phyloP scores from a whole-genome alignment of 768 basidiomycete genomes.

The Candolleomyces efflorescens region DNA sequence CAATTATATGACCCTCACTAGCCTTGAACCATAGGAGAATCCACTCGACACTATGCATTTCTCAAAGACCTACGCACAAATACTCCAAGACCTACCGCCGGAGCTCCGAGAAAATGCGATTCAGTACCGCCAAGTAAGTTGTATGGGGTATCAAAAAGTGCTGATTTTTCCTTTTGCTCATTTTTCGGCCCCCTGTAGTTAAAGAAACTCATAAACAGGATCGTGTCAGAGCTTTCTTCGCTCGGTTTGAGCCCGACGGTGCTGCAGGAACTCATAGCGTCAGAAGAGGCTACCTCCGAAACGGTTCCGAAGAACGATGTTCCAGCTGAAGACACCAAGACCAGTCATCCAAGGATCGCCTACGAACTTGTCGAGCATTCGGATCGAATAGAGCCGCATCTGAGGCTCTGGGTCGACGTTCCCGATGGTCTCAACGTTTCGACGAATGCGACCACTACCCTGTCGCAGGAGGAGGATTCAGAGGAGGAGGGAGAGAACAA shows the following conservation, averaged over 20 bases:
- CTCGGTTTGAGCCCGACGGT: constrained; percentile 56
- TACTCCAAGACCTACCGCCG: constrained; percentile 64
- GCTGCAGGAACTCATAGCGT: constrained; percentile 37
- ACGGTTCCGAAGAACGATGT: neutral
- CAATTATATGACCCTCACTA: too few relatives aligned
- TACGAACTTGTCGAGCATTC: constrained; percentile 54
- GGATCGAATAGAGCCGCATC: constrained; percentile 50
- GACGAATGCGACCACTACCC: neutral
- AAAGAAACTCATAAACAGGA: constrained; percentile 84
- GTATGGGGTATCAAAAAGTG: neutral
- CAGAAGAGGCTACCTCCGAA: neutral
- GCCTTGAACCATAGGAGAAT: too few relatives aligned
- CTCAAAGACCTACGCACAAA: constrained; percentile 61
- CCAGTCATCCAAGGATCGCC: constrained; percentile 28
- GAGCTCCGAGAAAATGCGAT: constrained; percentile 77
- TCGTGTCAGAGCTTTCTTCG: constrained; percentile 71
- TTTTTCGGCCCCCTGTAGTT: constrained; percentile 44
- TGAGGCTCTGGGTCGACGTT: constrained; percentile 46
- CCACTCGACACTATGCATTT: constrained; percentile 53
- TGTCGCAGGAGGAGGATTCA: neutral
- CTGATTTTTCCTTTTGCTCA: neutral
- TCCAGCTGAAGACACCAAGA: too few relatives aligned
- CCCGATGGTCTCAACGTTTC: constrained; percentile 8
- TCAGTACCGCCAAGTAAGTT: constrained; percentile 76
- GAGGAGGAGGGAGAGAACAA: constrained; percentile 6